Conservation (phyloP, 768 basidiomycete species). For the Leccinum subgranulosum region DNA sequence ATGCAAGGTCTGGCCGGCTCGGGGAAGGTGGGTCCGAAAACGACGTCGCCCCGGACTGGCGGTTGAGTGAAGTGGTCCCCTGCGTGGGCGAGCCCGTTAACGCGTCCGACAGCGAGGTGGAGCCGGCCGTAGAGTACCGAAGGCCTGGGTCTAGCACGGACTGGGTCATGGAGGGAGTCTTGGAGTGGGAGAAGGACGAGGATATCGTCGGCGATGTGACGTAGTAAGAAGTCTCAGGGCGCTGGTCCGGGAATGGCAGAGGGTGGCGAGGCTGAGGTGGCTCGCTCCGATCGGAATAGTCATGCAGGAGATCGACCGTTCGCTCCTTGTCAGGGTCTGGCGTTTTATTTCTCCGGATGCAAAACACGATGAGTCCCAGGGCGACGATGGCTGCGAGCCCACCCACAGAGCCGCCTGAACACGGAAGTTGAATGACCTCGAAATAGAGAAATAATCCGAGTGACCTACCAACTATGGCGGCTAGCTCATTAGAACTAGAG, state of each 20-base stretch:
- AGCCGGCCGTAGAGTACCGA: neutral
- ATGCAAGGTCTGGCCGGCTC: neutral
- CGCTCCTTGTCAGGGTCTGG: neutral
- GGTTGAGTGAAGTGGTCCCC: neutral
- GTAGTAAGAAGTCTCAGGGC: neutral
- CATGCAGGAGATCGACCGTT: neutral
- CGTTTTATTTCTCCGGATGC: neutral
- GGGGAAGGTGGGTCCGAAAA: neutral
- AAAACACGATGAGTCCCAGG: neutral
- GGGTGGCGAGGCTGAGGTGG: neutral
- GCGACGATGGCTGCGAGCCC: too few relatives aligned
- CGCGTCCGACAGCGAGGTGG: neutral
- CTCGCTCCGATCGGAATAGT: neutral
- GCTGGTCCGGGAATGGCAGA: neutral
- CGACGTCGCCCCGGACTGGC: neutral
- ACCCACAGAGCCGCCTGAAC: too few relatives aligned
- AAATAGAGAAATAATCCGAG: too few relatives aligned
- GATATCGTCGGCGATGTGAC: neutral
- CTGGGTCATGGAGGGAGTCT: neutral
- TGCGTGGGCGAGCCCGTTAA: neutral
- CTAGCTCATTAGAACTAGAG: too few relatives aligned
- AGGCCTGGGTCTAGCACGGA: neutral
- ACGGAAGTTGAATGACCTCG: too few relatives aligned
- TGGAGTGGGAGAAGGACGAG: neutral
- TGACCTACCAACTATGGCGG: too few relatives aligned